Percentiles rank a stretch among this genome's conserved stretches.
Evolutionary conservation across 306 rosid species (phyloP).

Genomic region (Sechiopsis laciniata): DNA sequence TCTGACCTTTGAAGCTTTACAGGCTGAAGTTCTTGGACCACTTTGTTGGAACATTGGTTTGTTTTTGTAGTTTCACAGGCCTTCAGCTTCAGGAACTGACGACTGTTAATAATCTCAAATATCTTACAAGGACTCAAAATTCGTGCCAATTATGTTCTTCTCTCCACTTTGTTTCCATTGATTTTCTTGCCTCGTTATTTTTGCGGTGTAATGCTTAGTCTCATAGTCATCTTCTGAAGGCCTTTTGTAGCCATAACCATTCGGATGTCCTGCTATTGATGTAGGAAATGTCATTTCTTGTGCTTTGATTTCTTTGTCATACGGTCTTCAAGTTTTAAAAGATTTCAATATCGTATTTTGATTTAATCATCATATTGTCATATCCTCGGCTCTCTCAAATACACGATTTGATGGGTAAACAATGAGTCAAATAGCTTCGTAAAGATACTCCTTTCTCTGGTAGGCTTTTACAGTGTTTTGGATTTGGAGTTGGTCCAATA

Average conservation of each 20-base stretch:
- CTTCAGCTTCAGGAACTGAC: conserved; percentile 38
- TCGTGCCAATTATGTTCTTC: conserved; percentile 23
- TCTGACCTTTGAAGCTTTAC: conserved; percentile 89
- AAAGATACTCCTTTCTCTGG: background rate
- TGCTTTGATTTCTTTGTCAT: conserved; percentile 1
- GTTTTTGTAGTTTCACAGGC: conserved; percentile 68
- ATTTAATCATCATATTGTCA: background rate
- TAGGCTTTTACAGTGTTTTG: conserved; percentile 2
- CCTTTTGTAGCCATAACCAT: background rate
- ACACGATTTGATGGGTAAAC: background rate
- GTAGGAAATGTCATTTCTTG: background rate
- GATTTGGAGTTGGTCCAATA: conserved; percentile 23
- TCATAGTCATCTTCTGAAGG: background rate
- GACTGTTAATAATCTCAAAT: conserved; percentile 36
- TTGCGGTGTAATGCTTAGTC: background rate
- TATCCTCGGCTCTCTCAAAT: background rate
- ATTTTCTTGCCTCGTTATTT: background rate
- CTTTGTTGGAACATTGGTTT: conserved; percentile 77
- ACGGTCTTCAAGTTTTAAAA: background rate
- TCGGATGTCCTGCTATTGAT: background rate
- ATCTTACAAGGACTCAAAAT: conserved; percentile 28
- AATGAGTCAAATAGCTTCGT: background rate
- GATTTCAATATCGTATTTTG: background rate
- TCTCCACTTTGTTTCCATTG: conserved; percentile 20
- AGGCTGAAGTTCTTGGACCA: conserved; percentile 59